Base-by-base conservation (phyloP, 345 rosid genomes). In the Camelina neglecta region DNA sequence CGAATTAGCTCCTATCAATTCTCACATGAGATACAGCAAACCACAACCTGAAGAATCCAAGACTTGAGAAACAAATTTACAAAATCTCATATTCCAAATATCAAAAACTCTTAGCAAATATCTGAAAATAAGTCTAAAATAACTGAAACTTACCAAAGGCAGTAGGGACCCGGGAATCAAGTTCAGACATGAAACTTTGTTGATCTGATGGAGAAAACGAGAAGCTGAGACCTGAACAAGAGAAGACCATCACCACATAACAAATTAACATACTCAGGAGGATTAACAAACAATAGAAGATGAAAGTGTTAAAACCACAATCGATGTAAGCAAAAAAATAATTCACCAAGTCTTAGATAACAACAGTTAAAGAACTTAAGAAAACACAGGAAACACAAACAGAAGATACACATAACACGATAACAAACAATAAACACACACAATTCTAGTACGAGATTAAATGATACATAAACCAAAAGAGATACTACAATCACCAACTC, bases 111-210 rank as follows among this genome's bases (percentile, higher is more conserved):
- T 13, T 16, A 26, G 24, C 16, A 31, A 31, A 54, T 48, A 72
- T 36, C 51, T 48, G 21, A 48, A 16, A 16, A 2, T 48, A 7
- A 3, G 10, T 48, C 10, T 16, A 48, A 6, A 26, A 7, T 0
- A 47, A 39, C 6, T 0, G 33, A 41, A 44, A 66, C 86, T 44
- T 73, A 86, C 90, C 88, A 42, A 84, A 85, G 74, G 88, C 65
- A 80, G 85, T 71, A 77, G 88, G 90, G 76, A 83, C 60, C 68
- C 79, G 83, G 67, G 60, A 67, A 83, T 86, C 85, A 77, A 85
- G 78, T 65, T 84, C 90, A 81, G 90, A 86, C 90, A 86, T 86
- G 88, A 86, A 86, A 78, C 75, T 80, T 73, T 70, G 79, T 50
- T 81, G 70, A 67, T 72, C 67, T 72, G 77, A 11, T 57, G 77